Evolutionary conservation across 345 rosid genomes (phyloP), one percentile per base, ranked within the genome.

Genomic region (Pelargonium nanum): DNA sequence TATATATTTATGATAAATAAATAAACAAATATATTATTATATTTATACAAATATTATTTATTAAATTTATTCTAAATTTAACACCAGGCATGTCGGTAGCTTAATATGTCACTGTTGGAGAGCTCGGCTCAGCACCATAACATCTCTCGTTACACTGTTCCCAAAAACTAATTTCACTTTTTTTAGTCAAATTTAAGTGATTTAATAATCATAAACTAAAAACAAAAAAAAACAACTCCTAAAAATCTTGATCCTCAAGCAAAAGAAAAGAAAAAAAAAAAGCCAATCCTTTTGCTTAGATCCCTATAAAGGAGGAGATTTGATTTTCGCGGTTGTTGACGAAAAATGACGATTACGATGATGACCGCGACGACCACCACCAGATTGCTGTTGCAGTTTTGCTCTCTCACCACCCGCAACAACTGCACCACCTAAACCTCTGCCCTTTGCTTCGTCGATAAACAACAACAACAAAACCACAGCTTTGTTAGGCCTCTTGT

Each of bases 401-500:
- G 15, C 48, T 40, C 48, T 40, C 48, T 6, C 40, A 6, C 48
- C 48, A 40, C 15, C 48, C 48, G 48, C 48, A 40, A 30, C n/a
- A n/a, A 17, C 48, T 40, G 16, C 48, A 40, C 16, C 15, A 6
- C 15, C 48, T 40, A 6, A 62, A 8, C 32, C 61, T 60, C 56
- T 66, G 58, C 19, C 62, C 77, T 65, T 78, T 77, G 83, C 82
- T 85, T 80, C 22, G 62, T 70, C 30, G 0, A 52, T 50, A 79
- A 70, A 75, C 81, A 72, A 77, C 64, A 74, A 65, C 75, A 72
- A 64, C 20, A 56, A 62, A 75, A 67, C 79, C 78, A 64, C 70
- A 66, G 66, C 74, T 72, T 75, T 75, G 91, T 86, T 88, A 79
- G 86, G 85, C 87, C 72, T 74, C 60, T 54, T 61, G 58, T 56